Percentiles rank a stretch among this genome's conserved stretches.
Evolutionary conservation across 2,329 filamentous ascomycete genomes (phyloP).

Genomic region (Dactylellina cionopaga): DNA sequence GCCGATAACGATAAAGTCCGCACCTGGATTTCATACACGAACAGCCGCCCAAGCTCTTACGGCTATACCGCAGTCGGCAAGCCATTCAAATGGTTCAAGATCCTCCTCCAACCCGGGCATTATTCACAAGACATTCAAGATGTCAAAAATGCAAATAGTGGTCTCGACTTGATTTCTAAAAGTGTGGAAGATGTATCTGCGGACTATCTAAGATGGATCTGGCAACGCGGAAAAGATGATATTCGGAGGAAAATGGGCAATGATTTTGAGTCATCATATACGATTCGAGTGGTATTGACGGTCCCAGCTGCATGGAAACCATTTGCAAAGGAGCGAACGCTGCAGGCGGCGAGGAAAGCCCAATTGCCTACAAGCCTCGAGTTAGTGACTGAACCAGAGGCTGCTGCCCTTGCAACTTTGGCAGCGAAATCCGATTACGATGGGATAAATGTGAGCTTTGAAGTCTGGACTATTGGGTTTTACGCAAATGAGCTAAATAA

Average conservation of each 20-base stretch:
- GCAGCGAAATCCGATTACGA: not conserved
- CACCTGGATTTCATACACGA: constrained; percentile 9
- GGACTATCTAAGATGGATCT: constrained; percentile 65
- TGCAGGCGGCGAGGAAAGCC: constrained; percentile 60
- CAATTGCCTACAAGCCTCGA: constrained; percentile 36
- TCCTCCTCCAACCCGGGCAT: not conserved
- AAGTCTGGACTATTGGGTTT: no score
- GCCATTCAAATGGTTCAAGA: constrained; percentile 14
- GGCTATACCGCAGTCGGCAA: constrained; percentile 1
- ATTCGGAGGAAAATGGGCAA: constrained; percentile 63
- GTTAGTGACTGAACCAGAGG: constrained; percentile 57
- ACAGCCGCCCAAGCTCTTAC: not conserved
- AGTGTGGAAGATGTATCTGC: constrained; percentile 60
- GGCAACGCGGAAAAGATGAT: constrained; percentile 64
- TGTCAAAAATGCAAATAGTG: not conserved
- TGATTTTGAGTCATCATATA: constrained; percentile 62
- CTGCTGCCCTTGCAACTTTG: constrained; percentile 56
- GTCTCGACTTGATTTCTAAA: constrained; percentile 22
- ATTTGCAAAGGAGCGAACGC: constrained; percentile 65
- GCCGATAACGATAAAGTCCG: constrained; percentile 1
- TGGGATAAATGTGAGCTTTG: no score
- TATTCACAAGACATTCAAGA: not conserved
- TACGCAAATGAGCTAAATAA: no score
- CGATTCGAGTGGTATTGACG: constrained; percentile 67
- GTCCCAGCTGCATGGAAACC: constrained; percentile 71